A percentile compares a stretch with the other conserved stretches of the same genome.
phyloP scores from a whole-genome alignment of 345 rosid genomes.

The Eucalyptus polybractea region DNA sequence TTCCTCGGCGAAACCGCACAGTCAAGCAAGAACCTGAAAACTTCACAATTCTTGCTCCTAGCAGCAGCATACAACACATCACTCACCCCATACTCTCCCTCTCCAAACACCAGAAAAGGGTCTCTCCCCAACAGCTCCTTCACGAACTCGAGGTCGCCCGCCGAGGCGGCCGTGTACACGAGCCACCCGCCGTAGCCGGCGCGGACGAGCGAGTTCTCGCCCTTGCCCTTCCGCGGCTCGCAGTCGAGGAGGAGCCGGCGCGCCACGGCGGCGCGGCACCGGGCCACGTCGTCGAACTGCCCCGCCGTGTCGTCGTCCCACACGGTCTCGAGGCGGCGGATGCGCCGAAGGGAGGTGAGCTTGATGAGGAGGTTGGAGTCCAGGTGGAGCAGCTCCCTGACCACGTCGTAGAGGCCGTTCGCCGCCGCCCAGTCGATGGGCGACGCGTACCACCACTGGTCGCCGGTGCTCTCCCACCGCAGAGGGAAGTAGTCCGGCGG shows the following conservation, averaged over 20 bases:
- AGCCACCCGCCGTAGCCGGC: conserved; percentile 99
- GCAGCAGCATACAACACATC: conserved; percentile 80
- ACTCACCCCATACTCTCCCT: conserved; percentile 93
- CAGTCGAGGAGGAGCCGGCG: conserved; percentile 44
- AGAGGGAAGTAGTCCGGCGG: conserved; percentile 81
- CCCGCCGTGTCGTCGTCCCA: conserved; percentile 70
- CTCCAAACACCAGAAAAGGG: conserved; percentile 85
- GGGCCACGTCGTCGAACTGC: conserved; percentile 41
- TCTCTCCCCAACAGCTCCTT: conserved; percentile 55
- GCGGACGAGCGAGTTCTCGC: conserved; percentile 51
- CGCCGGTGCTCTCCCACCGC: conserved; percentile 98
- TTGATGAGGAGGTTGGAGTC: conserved; percentile 93
- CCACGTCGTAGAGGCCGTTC: conserved; percentile 78
- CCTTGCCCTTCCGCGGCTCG: conserved; percentile 20
- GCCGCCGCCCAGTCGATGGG: conserved; percentile 99
- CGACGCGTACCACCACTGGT: conserved; percentile 98
- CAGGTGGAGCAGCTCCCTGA: conserved; percentile 69
- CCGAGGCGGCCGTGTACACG: conserved; percentile 88
- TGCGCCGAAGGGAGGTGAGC: conserved; percentile 91
- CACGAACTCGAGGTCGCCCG: conserved; percentile 71
- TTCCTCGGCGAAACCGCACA: conserved; percentile 18
- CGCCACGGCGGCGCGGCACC: conserved; percentile 66
- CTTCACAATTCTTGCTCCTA: conserved; percentile 56
- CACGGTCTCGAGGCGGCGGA: conserved; percentile 93
- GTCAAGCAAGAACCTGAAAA: conserved; percentile 45